Evolutionary conservation across 345 rosid species (phyloP).

Genomic region (Eucalyptus coolabah): DNA sequence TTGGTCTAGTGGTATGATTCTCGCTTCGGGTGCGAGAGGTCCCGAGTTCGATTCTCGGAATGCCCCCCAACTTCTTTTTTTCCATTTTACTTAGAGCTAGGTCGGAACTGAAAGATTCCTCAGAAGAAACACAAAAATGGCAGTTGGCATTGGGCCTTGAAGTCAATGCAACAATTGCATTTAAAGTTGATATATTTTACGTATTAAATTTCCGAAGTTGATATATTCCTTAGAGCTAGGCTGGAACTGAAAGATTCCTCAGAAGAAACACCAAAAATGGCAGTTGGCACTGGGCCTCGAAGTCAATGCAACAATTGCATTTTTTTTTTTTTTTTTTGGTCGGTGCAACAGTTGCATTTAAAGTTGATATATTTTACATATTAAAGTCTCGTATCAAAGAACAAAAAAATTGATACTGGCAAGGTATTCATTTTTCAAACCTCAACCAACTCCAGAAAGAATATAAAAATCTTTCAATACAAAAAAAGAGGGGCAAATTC

Average conservation of each 20-base stretch:
- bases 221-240: neutral
- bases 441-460: neutral
- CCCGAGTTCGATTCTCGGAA: conserved; percentile 78
- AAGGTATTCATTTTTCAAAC: neutral
- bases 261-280: neutral
- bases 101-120: neutral
- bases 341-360: neutral
- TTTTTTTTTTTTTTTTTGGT: too few species aligned
- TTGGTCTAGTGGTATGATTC: conserved; percentile 89
- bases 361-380: neutral
- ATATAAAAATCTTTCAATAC: neutral
- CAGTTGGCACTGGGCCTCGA: neutral
- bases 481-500: neutral
- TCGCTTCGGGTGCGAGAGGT: conserved; percentile 92
- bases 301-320: neutral
- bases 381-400: neutral
- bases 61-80: conserved; percentile 30
- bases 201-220: neutral
- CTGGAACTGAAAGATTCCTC: neutral
- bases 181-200: neutral
- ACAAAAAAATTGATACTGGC: neutral
- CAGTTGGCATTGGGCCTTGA: neutral
- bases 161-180: neutral
- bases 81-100: neutral
- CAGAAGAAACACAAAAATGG: neutral